A percentile compares a stretch with the other conserved stretches of the same genome.
Conservation (phyloP, 1,139 yeast species). For the Pichia sp. region DNA sequence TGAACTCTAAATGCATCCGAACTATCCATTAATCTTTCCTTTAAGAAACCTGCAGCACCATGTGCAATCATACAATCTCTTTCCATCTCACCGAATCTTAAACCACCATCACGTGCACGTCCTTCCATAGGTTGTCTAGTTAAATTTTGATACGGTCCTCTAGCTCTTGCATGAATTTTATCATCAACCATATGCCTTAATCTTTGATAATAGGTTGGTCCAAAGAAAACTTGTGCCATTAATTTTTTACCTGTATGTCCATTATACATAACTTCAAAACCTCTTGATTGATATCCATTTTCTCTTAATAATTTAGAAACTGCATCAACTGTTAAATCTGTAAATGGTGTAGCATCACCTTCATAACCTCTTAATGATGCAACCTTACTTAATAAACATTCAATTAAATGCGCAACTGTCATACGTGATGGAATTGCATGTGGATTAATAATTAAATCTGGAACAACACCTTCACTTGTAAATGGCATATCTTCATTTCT, state of each 20-base stretch:
- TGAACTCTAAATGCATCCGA: constrained; percentile 98
- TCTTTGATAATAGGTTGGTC: constrained; percentile 98
- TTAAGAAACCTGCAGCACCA: constrained; percentile 96
- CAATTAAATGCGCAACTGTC: constrained; percentile 99
- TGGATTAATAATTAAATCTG: constrained; percentile 94
- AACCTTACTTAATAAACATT: constrained; percentile 91
- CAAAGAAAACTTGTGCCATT: constrained; percentile 97
- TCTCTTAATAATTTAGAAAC: constrained; percentile 85
- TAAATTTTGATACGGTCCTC: constrained; percentile 97
- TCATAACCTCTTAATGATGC: constrained; percentile 92
- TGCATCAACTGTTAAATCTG: constrained; percentile 97
- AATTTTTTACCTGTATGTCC: constrained; percentile 98
- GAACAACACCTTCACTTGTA: constrained; percentile 92
- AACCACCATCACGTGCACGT: constrained; percentile 98
- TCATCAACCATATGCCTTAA: constrained; percentile 99
- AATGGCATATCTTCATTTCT: constrained; percentile 99
- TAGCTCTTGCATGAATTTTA: constrained; percentile 97
- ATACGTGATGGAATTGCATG: constrained; percentile 99
- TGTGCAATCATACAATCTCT: constrained; percentile 99
- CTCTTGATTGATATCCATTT: constrained; percentile 96
- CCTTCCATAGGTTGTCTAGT: constrained; percentile 99
- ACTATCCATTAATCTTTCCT: constrained; percentile 97
- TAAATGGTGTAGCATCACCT: constrained; percentile 98
- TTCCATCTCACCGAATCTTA: constrained; percentile 99
- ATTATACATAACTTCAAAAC: constrained; percentile 96